phyloP scores from a whole-genome alignment of 352 stramenopile species.

The Pythium volutum region DNA sequence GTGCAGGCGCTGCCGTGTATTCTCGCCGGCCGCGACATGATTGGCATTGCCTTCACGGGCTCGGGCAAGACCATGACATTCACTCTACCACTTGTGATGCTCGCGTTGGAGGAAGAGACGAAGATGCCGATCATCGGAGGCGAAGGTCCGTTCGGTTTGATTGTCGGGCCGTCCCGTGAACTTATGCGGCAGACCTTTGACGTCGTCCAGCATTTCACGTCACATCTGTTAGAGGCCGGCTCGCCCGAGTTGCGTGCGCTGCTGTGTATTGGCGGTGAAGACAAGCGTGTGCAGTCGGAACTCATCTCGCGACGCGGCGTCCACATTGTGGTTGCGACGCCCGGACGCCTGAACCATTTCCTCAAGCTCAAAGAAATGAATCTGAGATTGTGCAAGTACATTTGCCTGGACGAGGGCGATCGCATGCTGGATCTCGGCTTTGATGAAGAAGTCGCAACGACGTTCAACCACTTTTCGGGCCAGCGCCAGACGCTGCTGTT shows the following conservation, averaged over 20 bases:
- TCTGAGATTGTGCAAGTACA: slow-evolving; percentile 95
- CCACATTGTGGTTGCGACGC: slow-evolving; percentile 97
- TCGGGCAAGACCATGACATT: slow-evolving; percentile 99
- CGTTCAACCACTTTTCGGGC: slow-evolving; percentile 97
- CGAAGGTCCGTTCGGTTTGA: slow-evolving; percentile 97
- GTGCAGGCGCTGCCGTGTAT: slow-evolving; percentile 98
- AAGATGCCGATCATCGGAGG: slow-evolving; percentile 91
- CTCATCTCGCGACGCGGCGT: slow-evolving; percentile 86
- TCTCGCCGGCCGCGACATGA: slow-evolving; percentile 95
- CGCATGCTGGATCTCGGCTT: slow-evolving; percentile 97
- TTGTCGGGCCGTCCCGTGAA: slow-evolving; percentile 96
- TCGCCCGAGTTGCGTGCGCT: slow-evolving; percentile 88
- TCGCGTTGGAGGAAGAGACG: slow-evolving; percentile 95
- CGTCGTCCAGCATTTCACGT: slow-evolving; percentile 93
- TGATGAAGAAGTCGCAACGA: slow-evolving; percentile 92
- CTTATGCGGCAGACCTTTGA: slow-evolving; percentile 98
- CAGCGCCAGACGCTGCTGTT: slow-evolving; percentile 99
- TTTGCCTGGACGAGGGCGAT: slow-evolving; percentile 98
- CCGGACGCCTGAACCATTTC: slow-evolving; percentile 95
- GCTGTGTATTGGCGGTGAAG: slow-evolving; percentile 96
- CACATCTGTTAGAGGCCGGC: slow-evolving; percentile 56
- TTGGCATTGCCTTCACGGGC: slow-evolving; percentile 99
- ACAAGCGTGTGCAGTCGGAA: slow-evolving; percentile 91
- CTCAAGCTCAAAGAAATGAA: slow-evolving; percentile 95
- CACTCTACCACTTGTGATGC: slow-evolving; percentile 95